These are phyloP conservation scores for Suillus fuscotomentosus DNA, from an alignment of 768 basidiomycete genomes.

Conservation along the genomic window DNA sequence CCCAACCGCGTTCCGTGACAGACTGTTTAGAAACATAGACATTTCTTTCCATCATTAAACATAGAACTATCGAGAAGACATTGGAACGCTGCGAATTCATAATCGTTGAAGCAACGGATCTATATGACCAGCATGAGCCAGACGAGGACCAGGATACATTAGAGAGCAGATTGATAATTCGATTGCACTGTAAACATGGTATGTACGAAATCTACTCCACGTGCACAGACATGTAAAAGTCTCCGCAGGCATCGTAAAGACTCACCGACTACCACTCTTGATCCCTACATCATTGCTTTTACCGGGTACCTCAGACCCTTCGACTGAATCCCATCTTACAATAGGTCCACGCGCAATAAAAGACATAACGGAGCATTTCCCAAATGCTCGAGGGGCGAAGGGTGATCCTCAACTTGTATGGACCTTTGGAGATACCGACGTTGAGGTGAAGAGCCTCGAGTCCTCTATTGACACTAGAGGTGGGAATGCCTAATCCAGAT, in stretches of 20 bases:
- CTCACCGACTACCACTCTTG: constrained; percentile 68
- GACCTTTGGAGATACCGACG: constrained; percentile 70
- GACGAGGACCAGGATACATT: constrained; percentile 50
- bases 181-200: constrained; percentile 85
- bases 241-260: constrained; percentile 70
- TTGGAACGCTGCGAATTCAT: constrained; percentile 77
- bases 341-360: constrained; percentile 73
- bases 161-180: constrained; percentile 70
- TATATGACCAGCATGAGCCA: constrained; percentile 23
- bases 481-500: constrained; percentile 18
- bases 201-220: constrained; percentile 11
- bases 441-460: constrained; percentile 67
- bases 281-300: constrained; percentile 58
- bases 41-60: constrained; percentile 71
- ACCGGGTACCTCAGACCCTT: constrained; percentile 60
- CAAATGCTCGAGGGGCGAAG: constrained; percentile 56
- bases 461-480: constrained; percentile 66
- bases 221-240: constrained; percentile 7
- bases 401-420: constrained; percentile 80
- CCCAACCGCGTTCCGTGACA: constrained; percentile 1
- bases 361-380: constrained; percentile 83
- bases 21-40: constrained; percentile 41
- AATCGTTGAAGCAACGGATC: constrained; percentile 52
- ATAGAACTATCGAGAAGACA: constrained; percentile 70
- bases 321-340: constrained; percentile 60